phyloP scores from a whole-genome alignment of 2,329 filamentous ascomycete species.

The Penicillium expansum region DNA sequence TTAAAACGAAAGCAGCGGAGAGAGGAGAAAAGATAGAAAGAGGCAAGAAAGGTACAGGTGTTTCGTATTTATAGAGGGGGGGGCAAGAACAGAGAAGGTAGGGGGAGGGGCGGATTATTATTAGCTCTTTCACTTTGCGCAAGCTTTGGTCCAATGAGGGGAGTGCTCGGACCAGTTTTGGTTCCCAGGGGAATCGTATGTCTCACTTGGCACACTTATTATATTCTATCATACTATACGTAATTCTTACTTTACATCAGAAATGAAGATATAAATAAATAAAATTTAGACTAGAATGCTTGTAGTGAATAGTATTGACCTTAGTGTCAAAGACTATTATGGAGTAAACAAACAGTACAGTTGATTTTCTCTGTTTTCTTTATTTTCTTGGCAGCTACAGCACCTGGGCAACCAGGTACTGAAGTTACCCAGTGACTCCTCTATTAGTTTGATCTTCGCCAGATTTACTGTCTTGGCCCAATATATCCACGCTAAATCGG shows the following conservation, averaged over 20 bases:
- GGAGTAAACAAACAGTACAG: background rate
- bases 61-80: conserved; percentile 28
- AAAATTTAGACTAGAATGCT: background rate
- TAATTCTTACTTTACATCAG: background rate
- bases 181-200: conserved; percentile 15
- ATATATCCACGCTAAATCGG: background rate
- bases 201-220: conserved; percentile 11
- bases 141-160: conserved; percentile 7
- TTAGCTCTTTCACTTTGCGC: conserved; percentile 15
- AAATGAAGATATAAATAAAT: background rate
- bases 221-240: background rate
- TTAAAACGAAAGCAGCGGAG: background rate
- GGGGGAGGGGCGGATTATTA: conserved; percentile 20
- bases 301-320: background rate
- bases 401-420: background rate
- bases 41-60: conserved; percentile 5
- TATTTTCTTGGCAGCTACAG: background rate
- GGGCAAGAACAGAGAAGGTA: conserved; percentile 2
- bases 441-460: background rate
- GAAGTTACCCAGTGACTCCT: background rate
- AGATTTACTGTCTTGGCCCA: background rate
- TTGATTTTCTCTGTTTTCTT: background rate
- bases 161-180: conserved; percentile 4
- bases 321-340: background rate
- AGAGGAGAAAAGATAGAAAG: background rate